Base-by-base conservation (phyloP, 2,329 filamentous ascomycete genomes). In the Exophiala sideris region DNA sequence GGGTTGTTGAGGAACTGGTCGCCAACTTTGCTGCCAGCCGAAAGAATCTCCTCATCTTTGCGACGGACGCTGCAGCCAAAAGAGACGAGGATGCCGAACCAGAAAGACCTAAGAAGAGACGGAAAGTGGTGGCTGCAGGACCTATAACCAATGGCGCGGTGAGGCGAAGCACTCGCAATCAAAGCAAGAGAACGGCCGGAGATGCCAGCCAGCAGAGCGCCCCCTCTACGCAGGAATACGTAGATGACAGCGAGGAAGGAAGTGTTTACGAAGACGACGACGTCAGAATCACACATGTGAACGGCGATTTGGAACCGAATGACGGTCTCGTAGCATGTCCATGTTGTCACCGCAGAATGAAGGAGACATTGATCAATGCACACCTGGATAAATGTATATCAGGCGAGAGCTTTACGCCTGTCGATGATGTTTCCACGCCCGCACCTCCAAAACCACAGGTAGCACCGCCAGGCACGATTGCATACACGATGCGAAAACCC, bases 301-400 rank as follows among this genome's bases (percentile, higher is more conserved):
- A 41, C 16, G 40, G 33, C 8, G 35, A 38, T n/a, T 18, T 33
- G 5, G 56, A 64, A 38, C 56, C 67, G 77, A 84, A 87, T 24
- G 88, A 94, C 62, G 90, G 89, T 2, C 76, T 94, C 11, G 88
- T 91, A 1, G 78, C 83, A 38, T 99, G 94, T 68, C 94, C 94
- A 0, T 86, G 92, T 14, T 99, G 94, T 68, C 76, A 77, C 46
- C 79, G 76, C 63, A 81, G 84, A 47, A 95, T 97, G 87, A 95
- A 94, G 69, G 81, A 85, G 47, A 81, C 81, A 61, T 78, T 80
- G 50, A 89, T 97, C 3, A 91, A 89, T 64, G 71, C 76, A n/a
- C 94, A 97, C 71, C 73, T 97, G 32, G 89, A 95, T 70, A 80
- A 76, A 6, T 91, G 74, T 66, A 80, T 77, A 36, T 67, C 68